Evolutionary conservation across 441 rosid species (phyloP), one percentile per base, ranked within the genome.

Genomic region (Bocquillonia castaneifolia): DNA sequence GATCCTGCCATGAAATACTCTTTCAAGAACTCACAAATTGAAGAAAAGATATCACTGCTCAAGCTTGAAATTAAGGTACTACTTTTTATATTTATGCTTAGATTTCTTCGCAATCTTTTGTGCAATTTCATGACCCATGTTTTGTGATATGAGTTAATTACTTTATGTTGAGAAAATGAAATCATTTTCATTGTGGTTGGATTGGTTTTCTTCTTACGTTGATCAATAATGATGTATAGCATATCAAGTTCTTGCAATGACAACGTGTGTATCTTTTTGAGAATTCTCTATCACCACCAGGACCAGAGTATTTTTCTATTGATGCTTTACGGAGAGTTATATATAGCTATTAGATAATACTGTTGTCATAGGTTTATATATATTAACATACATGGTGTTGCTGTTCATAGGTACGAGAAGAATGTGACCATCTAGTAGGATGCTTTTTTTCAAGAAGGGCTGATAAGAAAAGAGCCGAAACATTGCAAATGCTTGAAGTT

Each of bases 1-100:
- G 99, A 94, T 83, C 99, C 99, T 72, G 86, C 84, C 56, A 70
- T 78, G 83, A 92, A 90, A 78, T 87, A 86, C 71, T 77, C 85
- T 59, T 85, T 78, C 82, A 94, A 90, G 83, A 75, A 81, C 69
- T 74, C 81, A 23, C 79, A 71, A 48, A 42, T 88, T 36, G 84
- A 86, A 77, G 86, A 85, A 64, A 87, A 83, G 71, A 87, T 87
- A 52, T 73, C 77, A 58, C 80, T 79, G 31, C 88, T 86, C 70
- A 78, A 85, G 69, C 90, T 92, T 72, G 93, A 94, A 78, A 86
- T 78, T 58, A 77, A 92, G 94, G 99, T 94, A 28, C 18, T 28
- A 26, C 8, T 32, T 10, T 25, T 18, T 2, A 50, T 73, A 44
- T 71, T 40, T n/a, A 57, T 28, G 65, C 15, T 31, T 32, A 3